Conservation (phyloP, 768 basidiomycete species). For the Cantharellus cinnabarinus region DNA sequence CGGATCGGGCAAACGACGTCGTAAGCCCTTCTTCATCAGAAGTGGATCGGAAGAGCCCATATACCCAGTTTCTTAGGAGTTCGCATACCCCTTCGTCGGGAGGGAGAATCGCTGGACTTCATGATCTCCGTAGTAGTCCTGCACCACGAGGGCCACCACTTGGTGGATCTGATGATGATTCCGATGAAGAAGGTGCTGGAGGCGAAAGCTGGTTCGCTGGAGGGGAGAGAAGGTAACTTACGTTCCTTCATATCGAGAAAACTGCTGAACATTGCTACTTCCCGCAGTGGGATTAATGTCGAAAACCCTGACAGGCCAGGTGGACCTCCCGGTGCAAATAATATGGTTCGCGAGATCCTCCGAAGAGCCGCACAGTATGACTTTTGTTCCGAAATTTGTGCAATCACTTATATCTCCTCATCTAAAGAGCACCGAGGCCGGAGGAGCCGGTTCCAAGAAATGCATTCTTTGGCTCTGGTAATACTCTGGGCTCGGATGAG, state of each 20-base stretch:
- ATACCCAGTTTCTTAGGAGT: too few relatives aligned
- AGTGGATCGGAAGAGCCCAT: too few relatives aligned
- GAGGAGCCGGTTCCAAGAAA: conserved; percentile 6
- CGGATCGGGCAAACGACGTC: conserved; percentile 7
- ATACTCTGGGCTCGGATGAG: conserved; percentile 82
- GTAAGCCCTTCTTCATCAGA: not conserved
- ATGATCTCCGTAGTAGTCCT: too few relatives aligned
- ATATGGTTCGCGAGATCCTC: conserved; percentile 50
- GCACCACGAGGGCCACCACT: conserved; percentile 12
- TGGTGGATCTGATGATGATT: conserved; percentile 29
- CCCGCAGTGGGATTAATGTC: conserved; percentile 59
- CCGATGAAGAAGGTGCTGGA: conserved; percentile 24
- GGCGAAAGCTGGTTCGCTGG: conserved; percentile 71
- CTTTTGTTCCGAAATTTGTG: not conserved
- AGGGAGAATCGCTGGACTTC: too few relatives aligned
- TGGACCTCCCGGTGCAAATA: conserved; percentile 28
- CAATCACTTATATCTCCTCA: not conserved
- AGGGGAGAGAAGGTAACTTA: conserved; percentile 67
- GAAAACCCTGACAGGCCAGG: conserved; percentile 50
- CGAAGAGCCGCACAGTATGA: conserved; percentile 64
- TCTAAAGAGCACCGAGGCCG: not conserved
- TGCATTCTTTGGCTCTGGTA: conserved; percentile 51
- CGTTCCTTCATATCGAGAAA: not conserved
- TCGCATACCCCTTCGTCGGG: too few relatives aligned
- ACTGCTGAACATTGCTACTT: not conserved